Evolutionary conservation across 371 early-diverging fungal genomes (phyloP).

Genomic region (Mucor mucedo): DNA sequence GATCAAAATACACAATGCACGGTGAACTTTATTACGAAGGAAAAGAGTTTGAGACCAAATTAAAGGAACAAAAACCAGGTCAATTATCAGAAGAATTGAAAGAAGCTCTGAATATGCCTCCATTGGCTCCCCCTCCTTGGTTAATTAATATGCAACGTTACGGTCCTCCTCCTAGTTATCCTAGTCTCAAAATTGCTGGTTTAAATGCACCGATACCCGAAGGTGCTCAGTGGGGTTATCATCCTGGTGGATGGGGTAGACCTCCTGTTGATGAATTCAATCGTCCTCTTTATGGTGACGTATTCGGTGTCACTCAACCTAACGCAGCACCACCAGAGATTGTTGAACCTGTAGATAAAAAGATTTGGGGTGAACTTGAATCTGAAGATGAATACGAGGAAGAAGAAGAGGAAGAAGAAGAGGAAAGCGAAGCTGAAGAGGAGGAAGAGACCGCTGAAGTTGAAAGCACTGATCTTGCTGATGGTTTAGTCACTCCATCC

Average conservation of each 20-base stretch:
- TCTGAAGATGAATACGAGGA: constrained; percentile 68
- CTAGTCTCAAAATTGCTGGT: constrained; percentile 92
- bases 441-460: constrained; percentile 42
- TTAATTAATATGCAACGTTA: constrained; percentile 98
- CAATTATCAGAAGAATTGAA: constrained; percentile 86
- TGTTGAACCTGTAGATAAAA: constrained; percentile 74
- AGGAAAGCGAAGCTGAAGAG: constrained; percentile 55
- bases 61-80: constrained; percentile 92
- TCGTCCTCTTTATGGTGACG: constrained; percentile 95
- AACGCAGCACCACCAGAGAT: constrained; percentile 50
- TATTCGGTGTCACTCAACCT: constrained; percentile 76
- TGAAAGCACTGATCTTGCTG: constrained; percentile 44
- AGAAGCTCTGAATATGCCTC: constrained; percentile 89
- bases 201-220: constrained; percentile 97
- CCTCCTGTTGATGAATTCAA: constrained; percentile 97
- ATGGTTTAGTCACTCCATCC: constrained; percentile 88
- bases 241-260: constrained; percentile 98
- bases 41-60: constrained; percentile 92
- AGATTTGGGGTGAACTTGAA: constrained; percentile 87
- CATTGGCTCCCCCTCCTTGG: constrained; percentile 97
- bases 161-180: constrained; percentile 97
- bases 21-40: constrained; percentile 98
- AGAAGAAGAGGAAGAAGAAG: constrained; percentile 66
- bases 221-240: constrained; percentile 99
- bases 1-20: constrained; percentile 80